Evolutionary conservation across 23 red algal genomes (phyloP).

Genomic region (Pyropia haitanensis): DNA sequence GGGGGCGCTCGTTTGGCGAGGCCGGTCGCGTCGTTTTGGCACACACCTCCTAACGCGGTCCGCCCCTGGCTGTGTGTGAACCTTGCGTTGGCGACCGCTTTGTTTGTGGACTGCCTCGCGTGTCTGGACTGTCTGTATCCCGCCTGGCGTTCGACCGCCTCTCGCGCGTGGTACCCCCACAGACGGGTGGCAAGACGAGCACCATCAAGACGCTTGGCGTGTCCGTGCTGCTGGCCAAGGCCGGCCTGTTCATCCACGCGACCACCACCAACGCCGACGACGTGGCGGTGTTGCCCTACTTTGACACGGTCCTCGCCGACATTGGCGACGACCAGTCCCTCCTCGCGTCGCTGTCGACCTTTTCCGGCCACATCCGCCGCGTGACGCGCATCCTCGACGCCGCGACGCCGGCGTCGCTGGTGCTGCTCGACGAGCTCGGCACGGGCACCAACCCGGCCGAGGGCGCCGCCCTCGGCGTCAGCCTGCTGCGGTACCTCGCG

Average conservation of each 20-base stretch:
- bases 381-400: conserved; percentile 65
- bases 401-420: conserved; percentile 36
- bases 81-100: too few relatives aligned
- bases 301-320: conserved; percentile 80
- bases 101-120: too few relatives aligned
- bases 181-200: conserved; percentile 96
- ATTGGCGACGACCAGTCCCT: conserved; percentile 97
- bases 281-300: conserved; percentile 46
- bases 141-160: too few relatives aligned
- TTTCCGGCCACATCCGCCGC: conserved; percentile 81
- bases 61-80: too few relatives aligned
- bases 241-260: conserved; percentile 60
- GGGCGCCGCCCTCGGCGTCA: conserved; percentile 82
- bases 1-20: too few relatives aligned
- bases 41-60: too few relatives aligned
- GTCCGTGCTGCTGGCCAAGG: conserved; percentile 76
- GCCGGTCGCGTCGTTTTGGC: too few relatives aligned
- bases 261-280: not conserved
- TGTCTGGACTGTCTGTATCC: too few relatives aligned
- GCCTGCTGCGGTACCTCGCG: conserved; percentile 65
- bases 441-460: conserved; percentile 95
- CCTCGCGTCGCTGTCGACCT: conserved; percentile 72
- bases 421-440: conserved; percentile 95
- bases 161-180: not conserved
- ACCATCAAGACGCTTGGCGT: conserved; percentile 79